Base-by-base conservation (phyloP, 148 eudicot species). In the Heliosperma pusillum region DNA sequence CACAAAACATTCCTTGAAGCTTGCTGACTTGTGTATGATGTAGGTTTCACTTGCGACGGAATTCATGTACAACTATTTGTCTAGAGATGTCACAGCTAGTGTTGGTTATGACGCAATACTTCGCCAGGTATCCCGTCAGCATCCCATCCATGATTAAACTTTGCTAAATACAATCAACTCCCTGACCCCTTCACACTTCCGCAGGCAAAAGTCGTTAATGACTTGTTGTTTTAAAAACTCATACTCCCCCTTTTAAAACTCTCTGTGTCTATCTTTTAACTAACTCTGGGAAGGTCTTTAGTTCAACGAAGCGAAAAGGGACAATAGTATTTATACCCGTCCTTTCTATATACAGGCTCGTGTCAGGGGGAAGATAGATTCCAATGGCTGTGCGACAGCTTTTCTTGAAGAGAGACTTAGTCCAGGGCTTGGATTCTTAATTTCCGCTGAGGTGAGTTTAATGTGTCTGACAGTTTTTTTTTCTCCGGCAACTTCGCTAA, bases 41-140 rank as follows among this genome's bases (percentile, higher is more conserved):
- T 70, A 90, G 98, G 90, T 95, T 77, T 92, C 98, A 76, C 84
- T 95, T 30, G 98, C 98, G 68, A 77, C 98, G 22, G 97, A 94
- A 69, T 82, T 94, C 70, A 86, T 88, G 90, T 94, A 91, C 84
- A 91, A 94, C 79, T 86, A 87, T 77, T 71, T 92, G 86, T 89
- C 98, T 63, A 84, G 79, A 78, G 98, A 94, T 56, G 97, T 84
- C 50, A 87, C 97, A 53, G 84, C 97, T 52, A 92, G 93, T 71
- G 82, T 92, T 76, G 98, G 98, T 62, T 94, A 94, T 84, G 98
- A 94, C 84, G 93, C 88, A 58, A 80, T 92, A 20, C 87, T 94
- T 61, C 96, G 97, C 44, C 98, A 94, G 96, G 98, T 95, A 81
- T 3, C 44, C 22, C 17, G 15, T 21, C 9, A 10, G 42, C 42